Conservation (phyloP, 805 yeast species). For the Sugiyamaella americana region DNA sequence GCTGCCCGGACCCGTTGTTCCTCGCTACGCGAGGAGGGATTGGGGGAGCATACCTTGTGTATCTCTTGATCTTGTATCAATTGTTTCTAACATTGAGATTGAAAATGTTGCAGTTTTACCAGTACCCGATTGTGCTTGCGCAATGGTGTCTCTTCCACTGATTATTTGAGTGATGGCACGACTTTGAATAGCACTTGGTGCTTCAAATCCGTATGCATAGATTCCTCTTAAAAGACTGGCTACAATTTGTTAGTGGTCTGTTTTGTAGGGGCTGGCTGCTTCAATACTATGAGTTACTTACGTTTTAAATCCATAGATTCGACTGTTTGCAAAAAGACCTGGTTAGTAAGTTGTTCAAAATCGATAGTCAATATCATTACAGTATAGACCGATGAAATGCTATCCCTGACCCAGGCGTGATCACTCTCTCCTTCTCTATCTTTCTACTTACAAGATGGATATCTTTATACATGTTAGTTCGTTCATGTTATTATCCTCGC, state of each 20-base stretch:
- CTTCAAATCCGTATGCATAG: constrained; percentile 74
- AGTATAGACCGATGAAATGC: no score
- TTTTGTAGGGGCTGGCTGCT: not conserved
- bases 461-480: no score
- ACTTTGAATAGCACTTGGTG: constrained; percentile 77
- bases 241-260: not conserved
- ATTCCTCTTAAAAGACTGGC: constrained; percentile 42
- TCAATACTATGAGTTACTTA: constrained; percentile 2
- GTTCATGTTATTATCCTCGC: no score
- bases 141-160: constrained; percentile 65
- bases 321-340: no score
- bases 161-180: constrained; percentile 76
- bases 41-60: constrained; percentile 59
- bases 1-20: no score
- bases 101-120: constrained; percentile 88
- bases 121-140: constrained; percentile 87
- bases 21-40: no score
- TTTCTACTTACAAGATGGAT: no score
- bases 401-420: no score
- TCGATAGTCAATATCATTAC: no score
- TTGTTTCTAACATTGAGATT: constrained; percentile 52
- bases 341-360: no score
- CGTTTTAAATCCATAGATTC: constrained; percentile 31
- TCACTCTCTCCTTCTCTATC: no score
- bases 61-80: constrained; percentile 64